phyloP scores from a whole-genome alignment of 2,329 filamentous ascomycete species.

The Davidsoniella neocaledoniae region DNA sequence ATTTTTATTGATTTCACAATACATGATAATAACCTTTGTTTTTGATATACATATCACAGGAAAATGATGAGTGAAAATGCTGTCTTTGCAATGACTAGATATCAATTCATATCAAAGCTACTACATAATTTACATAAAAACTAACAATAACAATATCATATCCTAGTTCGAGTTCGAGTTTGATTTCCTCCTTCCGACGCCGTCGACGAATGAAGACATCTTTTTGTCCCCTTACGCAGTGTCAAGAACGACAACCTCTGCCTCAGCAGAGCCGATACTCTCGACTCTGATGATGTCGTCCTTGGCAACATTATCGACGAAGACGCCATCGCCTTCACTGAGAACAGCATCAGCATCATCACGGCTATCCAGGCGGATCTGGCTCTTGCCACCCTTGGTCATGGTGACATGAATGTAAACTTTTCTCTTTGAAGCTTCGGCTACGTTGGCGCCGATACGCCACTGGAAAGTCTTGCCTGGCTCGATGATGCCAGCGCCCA shows the following conservation, averaged over 20 bases:
- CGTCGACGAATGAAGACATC: no score
- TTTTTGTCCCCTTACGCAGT: constrained; percentile 28
- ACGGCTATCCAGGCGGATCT: constrained; percentile 48
- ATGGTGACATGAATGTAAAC: constrained; percentile 70
- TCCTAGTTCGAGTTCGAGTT: no score
- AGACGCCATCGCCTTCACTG: constrained; percentile 66
- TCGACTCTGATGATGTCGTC: constrained; percentile 49
- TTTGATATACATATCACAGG: no score
- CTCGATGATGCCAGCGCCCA: constrained; percentile 60
- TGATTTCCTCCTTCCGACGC: no score
- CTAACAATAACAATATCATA: no score
- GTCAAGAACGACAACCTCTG: constrained; percentile 53
- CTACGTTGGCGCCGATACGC: constrained; percentile 45
- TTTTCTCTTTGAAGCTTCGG: constrained; percentile 42
- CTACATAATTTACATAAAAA: no score
- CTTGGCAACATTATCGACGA: constrained; percentile 46
- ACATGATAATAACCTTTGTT: no score
- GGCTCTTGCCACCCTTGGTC: constrained; percentile 58
- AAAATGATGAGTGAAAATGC: no score
- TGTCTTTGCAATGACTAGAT: no score
- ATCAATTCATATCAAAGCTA: no score
- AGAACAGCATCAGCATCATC: constrained; percentile 44
- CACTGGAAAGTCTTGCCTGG: constrained; percentile 52
- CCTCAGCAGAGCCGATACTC: constrained; percentile 50
- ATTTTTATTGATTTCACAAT: no score